Evolutionary conservation across 1,284 basidiomycete species (phyloP), one percentile per base, ranked within the genome.

Genomic region (Sphagnurus paluster): DNA sequence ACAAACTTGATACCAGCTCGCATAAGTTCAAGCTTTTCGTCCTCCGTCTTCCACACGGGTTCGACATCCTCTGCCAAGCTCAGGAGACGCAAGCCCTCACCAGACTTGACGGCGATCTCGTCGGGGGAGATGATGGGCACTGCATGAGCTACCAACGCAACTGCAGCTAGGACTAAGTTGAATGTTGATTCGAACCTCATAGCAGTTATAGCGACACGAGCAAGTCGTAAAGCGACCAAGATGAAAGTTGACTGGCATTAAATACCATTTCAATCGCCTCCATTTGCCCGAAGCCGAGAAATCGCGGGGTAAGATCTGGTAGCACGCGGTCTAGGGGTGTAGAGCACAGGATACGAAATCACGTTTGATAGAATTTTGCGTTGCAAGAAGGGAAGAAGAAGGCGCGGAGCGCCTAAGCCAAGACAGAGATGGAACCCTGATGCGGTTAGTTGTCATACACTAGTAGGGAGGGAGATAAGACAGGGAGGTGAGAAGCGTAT

Each of bases 31-130:
- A 69, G 56, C 47, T 66, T 63, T 47, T 70, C 66, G 20, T 62
- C 64, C 42, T 71, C 69, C 3, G 70, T 67, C 59, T 68, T 77
- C 79, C 79, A 81, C 7, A 78, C 73, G 5, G 71, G 71, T 4
- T 68, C 66, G 13, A 58, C 64, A 28, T 62, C 65, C 37, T 75
- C 74, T 6, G 59, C 64, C 39, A 80, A 69, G 49, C 72, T 71
- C 28, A 81, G 68, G 20, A 82, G 68, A 26, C 76, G 71, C 26
- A 79, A 57, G n/a, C 71, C 71, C 43, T 67, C 52, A 3, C 61
- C 61, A 7, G 63, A 52, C 42, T 73, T 73, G 45, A 55, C 51
- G 37, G 53, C 61, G 19, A 75, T 62, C 50, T 72, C 69, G 5
- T 57, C 50, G 33, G 62, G 56, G 8, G 61, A 57, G 37, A 71